phyloP scores from a whole-genome alignment of 78 protist genomes.

The Thecamonas trahens region DNA sequence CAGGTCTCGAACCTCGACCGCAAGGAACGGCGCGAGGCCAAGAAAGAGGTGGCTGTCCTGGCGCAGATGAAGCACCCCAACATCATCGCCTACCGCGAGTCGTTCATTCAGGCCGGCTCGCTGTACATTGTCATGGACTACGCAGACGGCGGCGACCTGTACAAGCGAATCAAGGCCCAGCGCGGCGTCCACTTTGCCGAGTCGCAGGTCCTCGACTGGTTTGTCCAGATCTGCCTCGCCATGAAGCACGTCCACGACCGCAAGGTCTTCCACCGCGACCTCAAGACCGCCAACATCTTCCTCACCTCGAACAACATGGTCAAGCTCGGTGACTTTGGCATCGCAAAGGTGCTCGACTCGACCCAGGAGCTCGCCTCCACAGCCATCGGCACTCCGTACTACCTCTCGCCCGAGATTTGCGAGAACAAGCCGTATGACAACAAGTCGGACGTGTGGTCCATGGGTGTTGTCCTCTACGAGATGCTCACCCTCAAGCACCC shows the following conservation, averaged over 20 bases:
- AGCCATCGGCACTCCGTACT: conserved; percentile 89
- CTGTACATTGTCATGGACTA: conserved; percentile 86
- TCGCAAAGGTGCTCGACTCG: conserved; percentile 69
- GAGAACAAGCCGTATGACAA: conserved; percentile 63
- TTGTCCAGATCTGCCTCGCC: conserved; percentile 68
- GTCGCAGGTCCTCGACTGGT: conserved; percentile 8
- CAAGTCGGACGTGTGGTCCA: conserved; percentile 72
- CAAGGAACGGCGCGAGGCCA: conserved; percentile 45
- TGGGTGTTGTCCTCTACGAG: conserved; percentile 72
- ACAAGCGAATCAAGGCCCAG: neutral
- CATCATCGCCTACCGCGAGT: conserved; percentile 69
- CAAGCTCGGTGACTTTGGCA: conserved; percentile 92
- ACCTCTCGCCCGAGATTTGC: conserved; percentile 85
- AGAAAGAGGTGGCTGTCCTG: conserved; percentile 55
- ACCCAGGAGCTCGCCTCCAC: conserved; percentile 64
- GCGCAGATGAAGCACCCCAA: conserved; percentile 51
- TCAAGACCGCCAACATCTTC: conserved; percentile 81
- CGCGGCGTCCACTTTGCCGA: neutral
- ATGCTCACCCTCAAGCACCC: conserved; percentile 72
- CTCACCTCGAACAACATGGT: conserved; percentile 48
- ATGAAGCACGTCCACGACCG: conserved; percentile 68
- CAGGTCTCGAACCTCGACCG: conserved; percentile 37
- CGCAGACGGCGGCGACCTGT: conserved; percentile 63
- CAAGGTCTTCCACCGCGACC: conserved; percentile 79
- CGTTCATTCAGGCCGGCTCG: conserved; percentile 45